Evolutionary conservation across 176 grass and related monocot genomes (phyloP), one percentile per base, ranked within the genome.

Genomic region (Cenchrus americanus): DNA sequence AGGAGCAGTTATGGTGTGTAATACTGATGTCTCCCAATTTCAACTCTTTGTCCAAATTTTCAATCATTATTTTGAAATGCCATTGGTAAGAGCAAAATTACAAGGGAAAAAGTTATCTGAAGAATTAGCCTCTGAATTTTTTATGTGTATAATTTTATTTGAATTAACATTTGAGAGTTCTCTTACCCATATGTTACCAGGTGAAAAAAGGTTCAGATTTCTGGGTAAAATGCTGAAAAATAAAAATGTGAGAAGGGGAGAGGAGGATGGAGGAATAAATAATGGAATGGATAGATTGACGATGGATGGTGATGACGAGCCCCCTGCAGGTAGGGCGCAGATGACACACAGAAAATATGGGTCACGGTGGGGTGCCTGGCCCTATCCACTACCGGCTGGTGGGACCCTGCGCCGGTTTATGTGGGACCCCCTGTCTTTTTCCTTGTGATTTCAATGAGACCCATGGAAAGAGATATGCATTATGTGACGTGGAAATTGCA

Each of bases 251-350:
- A 50, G 63, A n/a, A 12, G 0, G 0, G 5, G 0, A 10, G 57
- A 24, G 3, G 47, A 11, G 15, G 26, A 5, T 19, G 3, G 47
- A 11, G 15, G 26, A 5, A 66, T 61, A 80, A 80, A 50, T 22
- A 37, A 52, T 49, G 18, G n/a, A 50, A 52, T 52, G 54, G 63
- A 81, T 70, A 78, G 78, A 74, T 73, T 15, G 74, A 68, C 23
- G 51, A 86, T 67, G 80, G 84, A 79, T 66, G 80, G 74, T 75
- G 88, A 74, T 83, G 8, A 82, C 60, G 48, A 66, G 84, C 27
- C 58, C 22, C 19, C 27, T 41, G 73, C 9, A 7, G 17, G 27
- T 11, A 47, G 24, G 81, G 53, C 62, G 70, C 77, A 22, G 70
- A 79, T 69, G 70, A 70, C 34, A 70, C 27, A 21, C 26, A 0